phyloP scores from a whole-genome alignment of 1,139 yeast genomes.

The Nakaseomyces nivariensis region DNA sequence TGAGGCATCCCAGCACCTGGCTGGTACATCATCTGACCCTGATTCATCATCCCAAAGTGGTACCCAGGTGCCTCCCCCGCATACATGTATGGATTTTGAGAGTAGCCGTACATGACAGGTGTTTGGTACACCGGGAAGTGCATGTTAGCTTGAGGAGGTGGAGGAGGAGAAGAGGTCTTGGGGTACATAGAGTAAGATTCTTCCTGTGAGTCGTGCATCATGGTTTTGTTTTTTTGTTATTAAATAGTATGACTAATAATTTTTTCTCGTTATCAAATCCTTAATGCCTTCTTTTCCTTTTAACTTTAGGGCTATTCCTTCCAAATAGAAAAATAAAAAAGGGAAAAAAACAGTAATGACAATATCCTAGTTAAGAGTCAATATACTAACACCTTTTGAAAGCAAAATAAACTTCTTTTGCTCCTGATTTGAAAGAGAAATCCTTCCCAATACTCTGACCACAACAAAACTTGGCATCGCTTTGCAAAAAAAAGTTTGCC shows the following conservation, averaged over 20 bases:
- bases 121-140: slow-evolving; percentile 26
- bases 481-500: too few relatives aligned
- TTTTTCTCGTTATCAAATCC: background rate
- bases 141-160: slow-evolving; percentile 25
- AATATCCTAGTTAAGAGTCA: too few relatives aligned
- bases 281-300: too few relatives aligned
- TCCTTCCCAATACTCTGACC: too few relatives aligned
- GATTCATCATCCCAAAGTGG: slow-evolving; percentile 25
- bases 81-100: slow-evolving; percentile 25
- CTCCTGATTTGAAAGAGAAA: too few relatives aligned
- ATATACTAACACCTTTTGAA: too few relatives aligned
- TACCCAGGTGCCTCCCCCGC: slow-evolving; percentile 26
- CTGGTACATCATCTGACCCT: slow-evolving; percentile 21
- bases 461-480: too few relatives aligned
- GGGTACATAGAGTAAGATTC: slow-evolving; percentile 30
- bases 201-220: slow-evolving; percentile 12
- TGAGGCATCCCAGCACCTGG: slow-evolving; percentile 10
- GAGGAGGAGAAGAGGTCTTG: slow-evolving; percentile 24
- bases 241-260: background rate
- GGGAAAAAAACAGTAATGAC: too few relatives aligned
- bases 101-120: slow-evolving; percentile 24
- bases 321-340: too few relatives aligned
- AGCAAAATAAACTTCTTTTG: too few relatives aligned
- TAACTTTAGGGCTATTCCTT: too few relatives aligned
- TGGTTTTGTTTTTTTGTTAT: slow-evolving; percentile 9